Base-by-base conservation (phyloP, 2,329 filamentous ascomycete genomes). In the Rutstroemia sp. region DNA sequence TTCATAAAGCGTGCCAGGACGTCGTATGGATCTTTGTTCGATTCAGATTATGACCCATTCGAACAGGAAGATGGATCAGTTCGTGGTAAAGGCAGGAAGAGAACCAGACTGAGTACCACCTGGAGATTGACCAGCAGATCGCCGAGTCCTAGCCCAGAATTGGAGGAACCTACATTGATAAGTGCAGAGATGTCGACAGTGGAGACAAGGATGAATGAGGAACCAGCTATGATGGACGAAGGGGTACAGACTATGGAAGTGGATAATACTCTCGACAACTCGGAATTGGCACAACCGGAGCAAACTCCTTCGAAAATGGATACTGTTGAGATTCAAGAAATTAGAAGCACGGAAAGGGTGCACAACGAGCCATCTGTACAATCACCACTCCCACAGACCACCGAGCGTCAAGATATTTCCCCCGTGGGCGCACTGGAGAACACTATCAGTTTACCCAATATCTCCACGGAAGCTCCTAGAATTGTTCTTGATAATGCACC, bases 61-160 rank as follows among this genome's bases (percentile, higher is more conserved):
- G 69, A 68, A 14, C 84, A 89, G 58, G 87, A 88, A 25, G 83
- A 88, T 68, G 81, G 80, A 1, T 78, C 77, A 44, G 73, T 80
- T 23, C 78, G 73, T 38, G 81, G 80, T 5, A 81, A 76, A 64
- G 82, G 81, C 27, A 84, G 82, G 59, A 95, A 92, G 71, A 80
- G 82, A 54, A 83, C 86, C 7, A 83, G 84, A 46, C 87, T 69
- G 81, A 84, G 57, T 76, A 84, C 59, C 76, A 82, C 51, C 27
- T 96, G 92, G 92, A 84, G 80, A 60, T 87, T 92, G 65, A 77
- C 78, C 21, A 87, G 86, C 65, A 79, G 82, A 56, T 87, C 88
- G 1, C 84, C 83, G 7, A 92, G 85, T 52, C 88, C 89, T 2
- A 51, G 53, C 39, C 80, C 86, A 56, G 46, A 44, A 9, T 64